Percentiles rank a stretch among this genome's conserved stretches.
Conservation (phyloP, 108 stramenopile species). For the Pinguiococcus pyrenoidosus region DNA sequence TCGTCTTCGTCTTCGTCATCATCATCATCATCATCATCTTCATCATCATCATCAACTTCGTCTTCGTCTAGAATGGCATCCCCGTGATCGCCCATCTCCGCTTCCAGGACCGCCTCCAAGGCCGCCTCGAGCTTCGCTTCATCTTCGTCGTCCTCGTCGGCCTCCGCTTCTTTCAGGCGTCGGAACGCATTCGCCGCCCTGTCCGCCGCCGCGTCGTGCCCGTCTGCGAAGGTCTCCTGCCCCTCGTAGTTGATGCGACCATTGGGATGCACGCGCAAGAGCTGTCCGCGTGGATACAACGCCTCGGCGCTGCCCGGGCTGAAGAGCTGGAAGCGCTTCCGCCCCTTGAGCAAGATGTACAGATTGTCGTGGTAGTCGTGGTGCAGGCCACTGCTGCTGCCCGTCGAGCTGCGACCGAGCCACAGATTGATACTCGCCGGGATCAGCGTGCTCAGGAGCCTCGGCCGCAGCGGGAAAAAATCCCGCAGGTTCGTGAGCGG, state of each 20-base stretch:
- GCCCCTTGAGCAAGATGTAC: constrained; percentile 65
- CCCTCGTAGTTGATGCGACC: constrained; percentile 66
- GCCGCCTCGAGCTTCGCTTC: constrained; percentile 51
- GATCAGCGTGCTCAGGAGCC: constrained; percentile 49
- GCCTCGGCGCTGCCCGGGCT: constrained; percentile 30
- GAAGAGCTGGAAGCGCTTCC: constrained; percentile 64
- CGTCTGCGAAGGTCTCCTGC: constrained; percentile 27
- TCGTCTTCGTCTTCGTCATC: constrained; percentile 8
- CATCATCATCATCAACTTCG: constrained; percentile 1
- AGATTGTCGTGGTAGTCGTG: constrained; percentile 99
- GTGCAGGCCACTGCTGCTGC: constrained; percentile 66
- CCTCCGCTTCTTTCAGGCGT: constrained; percentile 14
- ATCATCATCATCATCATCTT: constrained; percentile 30
- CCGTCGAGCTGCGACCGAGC: constrained; percentile 45
- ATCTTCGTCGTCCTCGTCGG: constrained; percentile 34
- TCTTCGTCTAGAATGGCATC: constrained; percentile 1
- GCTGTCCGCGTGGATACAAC: constrained; percentile 57
- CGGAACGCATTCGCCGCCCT: constrained; percentile 8
- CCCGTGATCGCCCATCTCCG: constrained; percentile 28
- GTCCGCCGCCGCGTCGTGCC: constrained; percentile 30
- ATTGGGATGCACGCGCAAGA: constrained; percentile 63
- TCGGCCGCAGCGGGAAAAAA: constrained; percentile 54
- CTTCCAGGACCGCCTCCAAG: constrained; percentile 55
- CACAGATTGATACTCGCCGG: constrained; percentile 71
- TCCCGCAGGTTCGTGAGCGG: constrained; percentile 16